phyloP scores from a whole-genome alignment of 2,329 filamentous ascomycete genomes.

The Arthroderma sp. region DNA sequence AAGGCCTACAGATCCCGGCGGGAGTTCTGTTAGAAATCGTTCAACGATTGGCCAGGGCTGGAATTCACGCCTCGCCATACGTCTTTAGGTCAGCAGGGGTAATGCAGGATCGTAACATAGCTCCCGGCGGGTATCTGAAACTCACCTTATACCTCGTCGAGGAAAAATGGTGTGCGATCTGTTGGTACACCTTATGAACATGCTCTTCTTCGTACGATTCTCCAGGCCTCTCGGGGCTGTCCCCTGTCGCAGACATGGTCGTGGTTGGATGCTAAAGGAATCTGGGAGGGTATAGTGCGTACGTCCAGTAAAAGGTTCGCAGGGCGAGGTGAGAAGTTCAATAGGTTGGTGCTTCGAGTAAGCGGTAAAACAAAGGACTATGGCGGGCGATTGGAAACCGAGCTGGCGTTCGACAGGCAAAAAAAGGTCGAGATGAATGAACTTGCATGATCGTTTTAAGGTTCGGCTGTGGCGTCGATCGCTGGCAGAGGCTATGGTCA shows the following conservation, averaged over 20 bases:
- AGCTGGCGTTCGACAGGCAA: too few relatives aligned
- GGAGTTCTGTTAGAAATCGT: constrained; percentile 54
- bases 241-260: not conserved
- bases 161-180: constrained; percentile 38
- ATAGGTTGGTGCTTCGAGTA: too few relatives aligned
- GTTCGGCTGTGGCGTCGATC: constrained; percentile 5
- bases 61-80: not conserved
- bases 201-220: constrained; percentile 64
- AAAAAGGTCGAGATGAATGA: too few relatives aligned
- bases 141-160: constrained; percentile 49
- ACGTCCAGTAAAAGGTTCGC: too few relatives aligned
- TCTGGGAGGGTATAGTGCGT: too few relatives aligned
- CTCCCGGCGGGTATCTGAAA: not conserved
- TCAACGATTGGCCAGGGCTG: constrained; percentile 87
- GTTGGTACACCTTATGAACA: constrained; percentile 77
- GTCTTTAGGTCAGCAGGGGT: not conserved
- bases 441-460: not conserved
- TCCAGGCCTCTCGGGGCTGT: constrained; percentile 2
- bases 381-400: too few relatives aligned
- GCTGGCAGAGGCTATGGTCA: not conserved
- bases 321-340: too few relatives aligned
- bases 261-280: not conserved
- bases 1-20: constrained; percentile 62
- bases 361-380: too few relatives aligned
- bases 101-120: not conserved